Evolutionary conservation across 2,329 filamentous ascomycete species (phyloP), one percentile per base, ranked within the genome.

Genomic region (Zasmidium angulare): DNA sequence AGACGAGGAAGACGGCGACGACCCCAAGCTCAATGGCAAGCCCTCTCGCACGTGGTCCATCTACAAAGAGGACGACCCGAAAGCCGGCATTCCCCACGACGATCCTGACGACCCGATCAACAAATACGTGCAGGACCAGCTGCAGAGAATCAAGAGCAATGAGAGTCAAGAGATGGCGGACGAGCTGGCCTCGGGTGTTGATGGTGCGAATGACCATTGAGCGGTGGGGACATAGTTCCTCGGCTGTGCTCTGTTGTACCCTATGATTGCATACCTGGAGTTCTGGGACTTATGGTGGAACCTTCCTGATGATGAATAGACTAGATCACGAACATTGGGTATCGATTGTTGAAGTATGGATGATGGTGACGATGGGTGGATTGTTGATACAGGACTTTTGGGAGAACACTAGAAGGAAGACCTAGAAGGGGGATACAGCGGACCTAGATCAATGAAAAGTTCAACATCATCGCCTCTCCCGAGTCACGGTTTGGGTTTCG

Each of bases 111-210:
- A 84, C 56, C 89, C 95, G 66, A 85, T 96, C 70, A 87, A 90
- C 61, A 84, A 86, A 65, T 96, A 96, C 73, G 89, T 97, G 58
- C 86, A 84, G 26, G 89, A 92, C 63, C 89, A 96, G 77, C 80
- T 97, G 59, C 83, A 88, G 74, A 82, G 87, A 58, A 87, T 95
- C 69, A 86, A 84, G 71, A 86, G 82, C 50, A 81, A 85, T 55
- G 81, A 80, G 61, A 78, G 79, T 29, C 74, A 76, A 19, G 80
- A 80, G 50, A 82, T 83, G 59, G 80, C 82, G 58, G 86, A 88
- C 70, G 86, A 89, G 75, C 83, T 88, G 68, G 83, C 86, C 70
- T 80, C 85, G 21, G 80, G 81, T 66, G 63, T 63, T n/a, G 67
- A 71, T 58, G 69, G 68, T 9, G 59, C 67, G 26, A 60, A 63